These are phyloP conservation scores for Cucumis sativus DNA, from an alignment of 306 rosid species.

Conservation along the genomic window Cucumber_9930_V3 NC_026658.2:24767001-24767500, in stretches of 20 bases:
- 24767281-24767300: slow-evolving; percentile 92
- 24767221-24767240: background rate
- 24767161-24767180: slow-evolving; percentile 53
- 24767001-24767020: slow-evolving; percentile 90
- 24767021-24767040: slow-evolving; percentile 98
- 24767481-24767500: slow-evolving; percentile 93
- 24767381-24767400: background rate
- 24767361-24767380: background rate
- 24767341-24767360: slow-evolving; percentile 35
- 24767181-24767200: slow-evolving; percentile 7
- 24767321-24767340: slow-evolving; percentile 91
- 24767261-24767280: slow-evolving; percentile 50
- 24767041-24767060: slow-evolving; percentile 85
- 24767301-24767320: slow-evolving; percentile 89
- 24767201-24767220: background rate
- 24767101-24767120: background rate
- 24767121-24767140: slow-evolving; percentile 42
- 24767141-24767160: slow-evolving; percentile 89
- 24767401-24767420: background rate
- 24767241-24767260: slow-evolving; percentile 44
- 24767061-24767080: background rate
- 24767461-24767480: slow-evolving; percentile 98
- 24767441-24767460: slow-evolving; percentile 86
- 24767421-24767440: slow-evolving; percentile 76
- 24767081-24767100: background rate